Conservation (phyloP, 192 early-diverging fungal species). For the Gaertneriomyces semiglobifer region DNA sequence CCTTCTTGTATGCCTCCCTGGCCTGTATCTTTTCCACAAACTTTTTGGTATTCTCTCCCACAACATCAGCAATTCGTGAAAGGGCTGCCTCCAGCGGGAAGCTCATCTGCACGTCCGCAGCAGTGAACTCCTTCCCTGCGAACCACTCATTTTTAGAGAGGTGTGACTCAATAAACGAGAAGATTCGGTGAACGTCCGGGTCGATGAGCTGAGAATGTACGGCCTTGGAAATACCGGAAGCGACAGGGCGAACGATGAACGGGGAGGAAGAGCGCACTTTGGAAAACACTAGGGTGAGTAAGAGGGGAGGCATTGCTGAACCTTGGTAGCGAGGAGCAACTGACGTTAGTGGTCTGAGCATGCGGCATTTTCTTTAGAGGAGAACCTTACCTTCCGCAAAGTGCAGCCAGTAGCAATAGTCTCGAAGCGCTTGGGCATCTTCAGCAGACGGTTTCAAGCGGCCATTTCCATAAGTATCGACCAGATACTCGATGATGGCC, state of each 20-base stretch:
- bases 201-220: constrained; percentile 22
- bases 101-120: constrained; percentile 41
- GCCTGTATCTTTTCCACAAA: constrained; percentile 32
- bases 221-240: constrained; percentile 10
- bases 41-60: constrained; percentile 30
- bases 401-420: constrained; percentile 42
- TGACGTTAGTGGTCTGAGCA: no score
- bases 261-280: constrained; percentile 7
- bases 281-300: constrained; percentile 23
- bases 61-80: not conserved
- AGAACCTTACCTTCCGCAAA: constrained; percentile 32
- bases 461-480: constrained; percentile 31
- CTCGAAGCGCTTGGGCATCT: constrained; percentile 1
- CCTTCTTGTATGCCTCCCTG: constrained; percentile 30
- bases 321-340: not conserved
- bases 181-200: constrained; percentile 14
- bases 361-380: no score
- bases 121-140: constrained; percentile 37
- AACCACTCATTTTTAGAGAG: constrained; percentile 35
- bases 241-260: constrained; percentile 24
- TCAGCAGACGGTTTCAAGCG: constrained; percentile 19
- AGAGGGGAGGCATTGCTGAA: constrained; percentile 18
- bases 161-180: constrained; percentile 37
- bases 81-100: constrained; percentile 40
- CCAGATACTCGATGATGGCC: constrained; percentile 47